A percentile compares a stretch with the other conserved stretches of the same genome.
Conservation (phyloP, 2,329 filamentous ascomycete species). For the Fusarium papillatum region DNA sequence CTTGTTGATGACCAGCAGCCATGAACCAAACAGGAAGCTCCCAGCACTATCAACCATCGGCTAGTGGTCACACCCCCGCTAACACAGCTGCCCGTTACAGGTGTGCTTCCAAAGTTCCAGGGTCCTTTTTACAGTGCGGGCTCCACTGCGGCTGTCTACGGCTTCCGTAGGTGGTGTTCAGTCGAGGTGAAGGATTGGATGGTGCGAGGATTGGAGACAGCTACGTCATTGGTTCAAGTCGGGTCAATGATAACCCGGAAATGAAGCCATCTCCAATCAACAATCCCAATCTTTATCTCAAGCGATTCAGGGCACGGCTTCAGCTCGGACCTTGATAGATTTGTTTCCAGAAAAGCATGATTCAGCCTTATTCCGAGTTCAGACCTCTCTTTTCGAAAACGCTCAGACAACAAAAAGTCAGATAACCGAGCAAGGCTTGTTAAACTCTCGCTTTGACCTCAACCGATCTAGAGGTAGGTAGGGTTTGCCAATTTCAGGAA, state of each 20-base stretch:
- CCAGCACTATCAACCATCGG: not conserved
- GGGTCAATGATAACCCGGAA: not conserved
- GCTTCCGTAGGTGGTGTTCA: constrained; percentile 35
- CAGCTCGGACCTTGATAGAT: not conserved
- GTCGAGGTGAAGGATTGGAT: not conserved
- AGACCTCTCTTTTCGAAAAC: not conserved
- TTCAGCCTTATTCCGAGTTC: not conserved
- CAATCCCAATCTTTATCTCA: not conserved
- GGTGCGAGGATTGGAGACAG: not conserved
- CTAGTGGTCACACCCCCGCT: constrained; percentile 29
- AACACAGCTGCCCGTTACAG: constrained; percentile 33
- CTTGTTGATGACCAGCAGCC: constrained; percentile 29
- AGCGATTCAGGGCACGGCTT: not conserved
- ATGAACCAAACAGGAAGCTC: constrained; percentile 42
- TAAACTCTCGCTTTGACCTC: not conserved
- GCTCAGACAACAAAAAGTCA: not conserved
- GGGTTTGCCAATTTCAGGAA: not conserved
- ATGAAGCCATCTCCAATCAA: not conserved
- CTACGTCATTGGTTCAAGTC: not conserved
- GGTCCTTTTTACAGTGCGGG: constrained; percentile 9
- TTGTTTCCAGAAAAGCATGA: not conserved
- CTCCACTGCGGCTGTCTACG: constrained; percentile 33
- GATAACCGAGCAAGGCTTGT: not conserved
- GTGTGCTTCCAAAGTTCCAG: constrained; percentile 10
- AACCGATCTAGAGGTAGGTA: not conserved